These are phyloP conservation scores for Neoboletus subvelutipes DNA, from an alignment of 768 basidiomycete species.

Conservation along the genomic window DNA sequence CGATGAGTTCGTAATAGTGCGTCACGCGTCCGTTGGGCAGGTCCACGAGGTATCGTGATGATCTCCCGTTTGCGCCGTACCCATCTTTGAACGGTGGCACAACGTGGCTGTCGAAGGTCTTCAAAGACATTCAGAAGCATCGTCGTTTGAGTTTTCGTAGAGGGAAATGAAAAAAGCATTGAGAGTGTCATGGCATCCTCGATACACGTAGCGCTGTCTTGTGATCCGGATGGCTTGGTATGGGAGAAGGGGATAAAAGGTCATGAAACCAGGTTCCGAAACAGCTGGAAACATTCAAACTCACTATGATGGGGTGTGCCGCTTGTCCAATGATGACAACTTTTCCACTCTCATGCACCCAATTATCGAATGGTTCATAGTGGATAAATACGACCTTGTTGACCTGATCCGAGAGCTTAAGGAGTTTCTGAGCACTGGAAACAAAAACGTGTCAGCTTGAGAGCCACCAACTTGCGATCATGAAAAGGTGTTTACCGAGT, in stretches of 20 bases:
- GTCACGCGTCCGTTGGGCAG: slow-evolving; percentile 47
- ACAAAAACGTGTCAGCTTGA: background rate
- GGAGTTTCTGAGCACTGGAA: slow-evolving; percentile 20
- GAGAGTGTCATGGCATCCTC: slow-evolving; percentile 65
- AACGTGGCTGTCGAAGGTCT: slow-evolving; percentile 54
- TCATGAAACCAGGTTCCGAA: background rate
- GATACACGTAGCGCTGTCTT: slow-evolving; percentile 46
- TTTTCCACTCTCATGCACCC: slow-evolving; percentile 50
- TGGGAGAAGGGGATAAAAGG: background rate
- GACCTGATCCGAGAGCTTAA: slow-evolving; percentile 16
- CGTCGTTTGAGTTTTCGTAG: slow-evolving; percentile 43
- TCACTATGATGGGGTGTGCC: slow-evolving; percentile 54
- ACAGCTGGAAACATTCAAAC: background rate
- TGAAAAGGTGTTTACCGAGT: slow-evolving; percentile 13
- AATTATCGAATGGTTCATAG: slow-evolving; percentile 42
- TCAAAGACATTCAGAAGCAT: slow-evolving; percentile 55
- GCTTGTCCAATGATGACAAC: slow-evolving; percentile 59
- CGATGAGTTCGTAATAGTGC: slow-evolving; percentile 27
- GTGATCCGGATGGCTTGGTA: slow-evolving; percentile 48
- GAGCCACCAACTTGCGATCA: background rate
- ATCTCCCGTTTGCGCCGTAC: slow-evolving; percentile 44
- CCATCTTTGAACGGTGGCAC: slow-evolving; percentile 38
- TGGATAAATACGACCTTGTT: slow-evolving; percentile 33
- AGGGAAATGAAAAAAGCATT: slow-evolving; percentile 52
- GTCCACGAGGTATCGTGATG: slow-evolving; percentile 43